Conservation (phyloP, 2,329 filamentous ascomycete species). For the Sporothrix inflata region DNA sequence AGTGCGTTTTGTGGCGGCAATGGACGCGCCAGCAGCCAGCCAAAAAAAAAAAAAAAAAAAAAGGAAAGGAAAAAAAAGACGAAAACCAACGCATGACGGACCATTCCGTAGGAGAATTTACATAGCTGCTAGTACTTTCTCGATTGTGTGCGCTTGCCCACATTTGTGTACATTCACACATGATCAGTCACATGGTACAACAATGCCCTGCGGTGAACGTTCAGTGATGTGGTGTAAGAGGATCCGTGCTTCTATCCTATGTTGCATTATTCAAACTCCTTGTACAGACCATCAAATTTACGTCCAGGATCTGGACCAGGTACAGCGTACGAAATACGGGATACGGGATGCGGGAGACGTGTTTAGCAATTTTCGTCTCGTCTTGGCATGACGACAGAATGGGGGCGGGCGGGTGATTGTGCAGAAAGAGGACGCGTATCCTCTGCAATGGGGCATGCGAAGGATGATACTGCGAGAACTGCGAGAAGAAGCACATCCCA, state of each 20-base stretch:
- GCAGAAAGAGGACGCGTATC: not conserved
- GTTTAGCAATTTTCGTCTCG: not conserved
- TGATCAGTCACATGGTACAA: slow-evolving; percentile 20
- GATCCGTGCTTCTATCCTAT: no score
- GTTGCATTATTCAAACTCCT: no score
- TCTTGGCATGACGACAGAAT: not conserved
- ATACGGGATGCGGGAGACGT: not conserved
- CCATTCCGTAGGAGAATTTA: not conserved
- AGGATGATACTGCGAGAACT: not conserved
- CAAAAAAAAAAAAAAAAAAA: no score
- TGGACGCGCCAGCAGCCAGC: not conserved
- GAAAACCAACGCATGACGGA: not conserved
- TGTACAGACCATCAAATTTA: no score
- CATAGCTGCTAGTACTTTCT: no score
- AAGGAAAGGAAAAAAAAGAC: not conserved
- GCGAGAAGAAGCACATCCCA: not conserved
- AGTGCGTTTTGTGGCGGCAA: slow-evolving; percentile 1
- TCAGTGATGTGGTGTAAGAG: not conserved
- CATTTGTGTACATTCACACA: not conserved
- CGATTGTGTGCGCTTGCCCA: not conserved
- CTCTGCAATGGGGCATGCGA: not conserved
- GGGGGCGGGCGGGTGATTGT: not conserved
- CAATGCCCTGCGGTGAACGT: not conserved
- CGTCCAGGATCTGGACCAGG: not conserved
- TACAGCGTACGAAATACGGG: not conserved